These are phyloP conservation scores for Phlegmacium glaucopus DNA, from an alignment of 768 basidiomycete species.

Conservation along the genomic window DNA sequence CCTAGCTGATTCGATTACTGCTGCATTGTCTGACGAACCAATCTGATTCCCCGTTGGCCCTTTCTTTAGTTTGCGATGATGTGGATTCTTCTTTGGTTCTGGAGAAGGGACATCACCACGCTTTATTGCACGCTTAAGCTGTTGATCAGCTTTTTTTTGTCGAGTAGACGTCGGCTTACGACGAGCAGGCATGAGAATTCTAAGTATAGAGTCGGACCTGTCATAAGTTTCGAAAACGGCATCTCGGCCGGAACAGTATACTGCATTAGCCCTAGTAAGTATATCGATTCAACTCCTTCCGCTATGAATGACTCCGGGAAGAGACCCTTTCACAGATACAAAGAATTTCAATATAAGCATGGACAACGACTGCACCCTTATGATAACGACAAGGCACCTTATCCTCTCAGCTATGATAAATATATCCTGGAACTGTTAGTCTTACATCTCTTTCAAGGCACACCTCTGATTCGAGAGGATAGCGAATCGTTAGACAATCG, in stretches of 20 bases:
- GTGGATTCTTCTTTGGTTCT: slow-evolving; percentile 27
- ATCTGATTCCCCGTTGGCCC: slow-evolving; percentile 30
- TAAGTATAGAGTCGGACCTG: not conserved
- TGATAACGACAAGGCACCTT: slow-evolving; percentile 74
- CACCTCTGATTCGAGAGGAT: not conserved
- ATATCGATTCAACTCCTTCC: slow-evolving; percentile 16
- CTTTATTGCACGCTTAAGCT: slow-evolving; percentile 81
- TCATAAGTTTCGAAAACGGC: not conserved
- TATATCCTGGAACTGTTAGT: slow-evolving; percentile 67
- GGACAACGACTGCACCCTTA: slow-evolving; percentile 66
- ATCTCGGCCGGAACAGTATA: too few relatives aligned
- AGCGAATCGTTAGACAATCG: slow-evolving; percentile 57
- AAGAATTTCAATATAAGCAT: slow-evolving; percentile 62
- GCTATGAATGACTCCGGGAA: slow-evolving; percentile 28
- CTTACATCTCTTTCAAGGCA: slow-evolving; percentile 2
- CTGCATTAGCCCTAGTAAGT: too few relatives aligned
- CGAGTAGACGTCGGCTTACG: slow-evolving; percentile 59
- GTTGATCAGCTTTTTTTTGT: slow-evolving; percentile 67
- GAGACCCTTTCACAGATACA: slow-evolving; percentile 34
- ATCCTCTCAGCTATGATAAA: slow-evolving; percentile 71
- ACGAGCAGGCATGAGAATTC: slow-evolving; percentile 35
- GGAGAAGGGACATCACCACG: slow-evolving; percentile 60
- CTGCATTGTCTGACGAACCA: slow-evolving; percentile 21
- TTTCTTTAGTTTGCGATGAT: slow-evolving; percentile 23
- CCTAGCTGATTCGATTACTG: slow-evolving; percentile 39